These are phyloP conservation scores for Malassezia sympodialis DNA, from an alignment of 1,284 basidiomycete species.

Conservation along the genomic window DNA sequence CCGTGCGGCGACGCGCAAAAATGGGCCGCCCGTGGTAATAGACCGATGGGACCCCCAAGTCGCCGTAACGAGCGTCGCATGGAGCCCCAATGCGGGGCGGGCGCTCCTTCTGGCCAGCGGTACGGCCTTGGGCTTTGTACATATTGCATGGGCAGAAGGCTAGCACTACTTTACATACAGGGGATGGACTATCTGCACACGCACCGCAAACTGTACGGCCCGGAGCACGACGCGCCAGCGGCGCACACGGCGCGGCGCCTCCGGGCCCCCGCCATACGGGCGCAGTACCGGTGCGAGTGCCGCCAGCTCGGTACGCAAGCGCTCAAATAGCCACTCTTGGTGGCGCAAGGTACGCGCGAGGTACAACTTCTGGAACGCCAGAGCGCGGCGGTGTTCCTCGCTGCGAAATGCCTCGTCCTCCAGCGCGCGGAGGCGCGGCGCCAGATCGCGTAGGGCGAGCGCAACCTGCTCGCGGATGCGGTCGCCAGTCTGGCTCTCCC, in stretches of 20 bases:
- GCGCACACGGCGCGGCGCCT: background rate
- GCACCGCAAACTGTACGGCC: conserved; percentile 10
- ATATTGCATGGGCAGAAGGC: conserved; percentile 6
- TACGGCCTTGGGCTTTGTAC: conserved; percentile 9
- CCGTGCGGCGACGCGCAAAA: background rate
- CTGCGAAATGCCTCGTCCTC: background rate
- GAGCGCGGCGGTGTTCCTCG: background rate
- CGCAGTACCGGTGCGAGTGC: background rate
- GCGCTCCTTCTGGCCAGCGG: conserved; percentile 12
- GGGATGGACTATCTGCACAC: background rate
- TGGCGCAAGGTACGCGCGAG: background rate
- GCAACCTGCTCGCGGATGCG: background rate
- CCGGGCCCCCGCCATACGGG: background rate
- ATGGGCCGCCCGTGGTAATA: background rate
- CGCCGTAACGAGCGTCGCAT: conserved; percentile 1
- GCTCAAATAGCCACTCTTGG: conserved; percentile 14
- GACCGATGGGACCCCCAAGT: conserved; percentile 13
- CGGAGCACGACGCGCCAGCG: conserved; percentile 1
- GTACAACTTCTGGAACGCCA: conserved; percentile 15
- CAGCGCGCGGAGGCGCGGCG: background rate
- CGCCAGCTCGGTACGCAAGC: background rate
- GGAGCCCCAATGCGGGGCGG: conserved; percentile 2
- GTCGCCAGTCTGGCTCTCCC: background rate
- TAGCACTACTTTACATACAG: conserved; percentile 1
- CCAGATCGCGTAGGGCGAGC: background rate